Base-by-base conservation (phyloP, 106 monocot species). In the Acorus gramineus region DNA sequence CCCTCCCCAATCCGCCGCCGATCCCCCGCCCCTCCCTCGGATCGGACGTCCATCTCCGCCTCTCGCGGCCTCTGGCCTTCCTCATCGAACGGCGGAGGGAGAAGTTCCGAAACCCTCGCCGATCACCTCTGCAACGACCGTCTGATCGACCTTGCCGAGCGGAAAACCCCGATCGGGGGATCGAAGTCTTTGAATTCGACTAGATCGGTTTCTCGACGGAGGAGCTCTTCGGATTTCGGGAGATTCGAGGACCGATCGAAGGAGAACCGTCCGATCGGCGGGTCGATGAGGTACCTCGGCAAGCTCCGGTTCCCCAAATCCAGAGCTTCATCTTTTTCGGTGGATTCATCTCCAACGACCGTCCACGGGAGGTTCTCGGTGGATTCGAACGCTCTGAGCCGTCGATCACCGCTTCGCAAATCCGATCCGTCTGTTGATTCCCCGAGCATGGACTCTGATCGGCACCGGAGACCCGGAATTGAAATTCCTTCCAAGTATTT, bases 221-320 rank as follows among this genome's bases (percentile, higher is more conserved):
- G 67, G 12, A 77, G 76, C 52, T 61, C 55, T 69, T 69, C 63
- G 44, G 69, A 74, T 68, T 59, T 68, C 68, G 12, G 4, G 47
- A 62, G 68, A 14, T 73, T 73, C 52, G 64, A 71, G 14, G 63
- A 63, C 5, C 11, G 47, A 11, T 55, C 66, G 4, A 78, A 59
- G 42, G 74, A 74, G 61, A 74, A 74, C 65, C 28, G 46, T 13
- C 56, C 69, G 8, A 44, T 74, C 9, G 64, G 79, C 44, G 68
- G 69, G 3, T 82, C 82, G 43, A 67, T 74, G 74, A 73, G 77
- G 5, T 67, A 71, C 66, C 66, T 78, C 53, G 77, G 77, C 6
- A 73, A 76, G 59, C 55, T 76, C 58, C 57, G 14, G 50, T 46
- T 58, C 2, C 64, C 56, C 1, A 28, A 28, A 28, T 28, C 28